Evolutionary conservation across 345 rosid genomes (phyloP).

Genomic region (Eucalyptus decipiens): DNA sequence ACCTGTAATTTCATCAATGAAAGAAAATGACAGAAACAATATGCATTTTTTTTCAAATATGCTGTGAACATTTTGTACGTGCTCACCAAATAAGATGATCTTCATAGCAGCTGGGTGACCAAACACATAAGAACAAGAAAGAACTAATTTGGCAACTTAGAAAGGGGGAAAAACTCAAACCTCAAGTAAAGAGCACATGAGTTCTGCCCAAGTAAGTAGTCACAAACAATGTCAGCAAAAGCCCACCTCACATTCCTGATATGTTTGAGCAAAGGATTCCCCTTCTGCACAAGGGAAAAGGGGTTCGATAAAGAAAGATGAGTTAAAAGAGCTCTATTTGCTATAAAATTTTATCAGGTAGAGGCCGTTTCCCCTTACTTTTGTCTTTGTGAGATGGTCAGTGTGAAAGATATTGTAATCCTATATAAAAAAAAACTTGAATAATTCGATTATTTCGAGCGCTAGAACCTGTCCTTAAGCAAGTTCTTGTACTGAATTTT

Average conservation of each 20-base stretch:
- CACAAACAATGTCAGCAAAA: constrained; percentile 67
- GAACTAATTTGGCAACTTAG: not conserved
- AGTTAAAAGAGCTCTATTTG: not conserved
- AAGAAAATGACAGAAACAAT: not conserved
- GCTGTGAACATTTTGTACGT: not conserved
- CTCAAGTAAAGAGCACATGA: constrained; percentile 88
- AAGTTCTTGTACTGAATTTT: not conserved
- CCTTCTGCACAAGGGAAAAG: constrained; percentile 50
- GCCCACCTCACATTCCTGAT: constrained; percentile 82
- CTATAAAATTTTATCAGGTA: not conserved
- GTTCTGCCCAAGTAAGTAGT: constrained; percentile 70
- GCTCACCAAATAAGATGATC: not conserved
- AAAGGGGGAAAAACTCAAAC: constrained; percentile 12
- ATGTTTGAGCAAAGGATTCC: constrained; percentile 85
- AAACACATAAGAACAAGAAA: not conserved
- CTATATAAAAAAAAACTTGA: not conserved
- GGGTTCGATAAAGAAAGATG: not conserved
- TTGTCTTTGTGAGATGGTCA: not conserved
- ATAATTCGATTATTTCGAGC: not conserved
- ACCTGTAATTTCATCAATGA: not conserved
- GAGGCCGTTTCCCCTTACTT: not conserved
- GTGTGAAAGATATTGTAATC: not conserved
- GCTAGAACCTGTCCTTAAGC: not conserved
- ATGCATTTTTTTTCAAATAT: not conserved
- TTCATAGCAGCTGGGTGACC: not conserved